Percentiles rank a stretch among this genome's conserved stretches.
Conservation (phyloP, 345 rosid species). For the Hibiscus syriacus region DNA sequence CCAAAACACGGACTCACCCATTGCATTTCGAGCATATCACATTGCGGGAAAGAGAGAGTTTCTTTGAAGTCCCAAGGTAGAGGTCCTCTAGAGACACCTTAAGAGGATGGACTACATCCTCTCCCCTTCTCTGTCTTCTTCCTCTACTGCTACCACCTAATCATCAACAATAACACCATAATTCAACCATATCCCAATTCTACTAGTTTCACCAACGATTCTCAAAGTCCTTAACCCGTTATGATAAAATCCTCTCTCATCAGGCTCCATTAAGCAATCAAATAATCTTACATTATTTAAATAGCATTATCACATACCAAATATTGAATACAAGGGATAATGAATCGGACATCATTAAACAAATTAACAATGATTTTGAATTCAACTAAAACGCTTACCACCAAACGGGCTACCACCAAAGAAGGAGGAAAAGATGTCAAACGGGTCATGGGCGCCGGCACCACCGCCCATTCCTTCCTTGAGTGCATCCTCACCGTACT, state of each 20-base stretch:
- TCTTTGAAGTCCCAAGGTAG: slow-evolving; percentile 68
- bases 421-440: slow-evolving; percentile 79
- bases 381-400: slow-evolving; percentile 25
- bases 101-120: slow-evolving; percentile 73
- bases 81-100: slow-evolving; percentile 80
- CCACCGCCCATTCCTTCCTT: slow-evolving; percentile 91
- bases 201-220: background rate
- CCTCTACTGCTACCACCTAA: slow-evolving; percentile 64
- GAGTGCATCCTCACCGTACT: slow-evolving; percentile 87
- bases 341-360: background rate
- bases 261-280: background rate
- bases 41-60: slow-evolving; percentile 77
- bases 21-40: slow-evolving; percentile 71
- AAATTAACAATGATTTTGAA: background rate
- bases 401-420: slow-evolving; percentile 71
- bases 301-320: background rate
- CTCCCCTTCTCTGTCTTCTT: slow-evolving; percentile 86
- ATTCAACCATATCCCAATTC: background rate
- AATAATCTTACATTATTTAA: background rate
- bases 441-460: slow-evolving; percentile 65
- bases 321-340: background rate
- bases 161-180: slow-evolving; percentile 6
- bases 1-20: slow-evolving; percentile 41
- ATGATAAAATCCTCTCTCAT: background rate
- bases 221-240: background rate